Evolutionary conservation across 1,284 basidiomycete species (phyloP).

Genomic region (Ceratobasidium sp.): DNA sequence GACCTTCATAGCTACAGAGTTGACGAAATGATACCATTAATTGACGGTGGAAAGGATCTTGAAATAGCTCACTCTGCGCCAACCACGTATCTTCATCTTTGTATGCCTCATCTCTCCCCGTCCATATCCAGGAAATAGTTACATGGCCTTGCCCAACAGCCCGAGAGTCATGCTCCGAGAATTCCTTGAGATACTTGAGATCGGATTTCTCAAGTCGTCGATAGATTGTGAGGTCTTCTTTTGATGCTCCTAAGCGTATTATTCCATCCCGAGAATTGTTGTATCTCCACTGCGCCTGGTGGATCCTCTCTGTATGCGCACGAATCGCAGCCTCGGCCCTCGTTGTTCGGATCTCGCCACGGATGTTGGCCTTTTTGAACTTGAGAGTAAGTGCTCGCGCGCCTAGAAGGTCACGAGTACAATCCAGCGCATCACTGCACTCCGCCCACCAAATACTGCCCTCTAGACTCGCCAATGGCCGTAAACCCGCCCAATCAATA

Average conservation of each 20-base stretch:
- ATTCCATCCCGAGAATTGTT: slow-evolving; percentile 1
- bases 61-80: background rate
- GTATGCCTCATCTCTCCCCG: background rate
- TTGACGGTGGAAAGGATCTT: background rate
- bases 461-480: background rate
- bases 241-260: background rate
- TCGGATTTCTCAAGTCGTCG: background rate
- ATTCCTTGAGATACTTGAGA: background rate
- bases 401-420: background rate
- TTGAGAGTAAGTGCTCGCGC: background rate
- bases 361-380: background rate
- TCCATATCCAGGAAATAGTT: background rate
- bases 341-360: background rate
- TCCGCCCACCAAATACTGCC: background rate
- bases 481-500: background rate
- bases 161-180: background rate
- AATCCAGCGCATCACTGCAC: background rate
- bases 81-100: background rate
- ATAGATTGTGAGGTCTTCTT: background rate
- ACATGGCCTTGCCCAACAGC: background rate
- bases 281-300: slow-evolving; percentile 3
- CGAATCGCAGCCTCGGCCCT: background rate
- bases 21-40: too few relatives aligned
- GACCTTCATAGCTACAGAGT: too few relatives aligned
- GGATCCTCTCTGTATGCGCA: background rate